Evolutionary conservation across 2,329 filamentous ascomycete genomes (phyloP).

Genomic region (Emergomyces orientalis): DNA sequence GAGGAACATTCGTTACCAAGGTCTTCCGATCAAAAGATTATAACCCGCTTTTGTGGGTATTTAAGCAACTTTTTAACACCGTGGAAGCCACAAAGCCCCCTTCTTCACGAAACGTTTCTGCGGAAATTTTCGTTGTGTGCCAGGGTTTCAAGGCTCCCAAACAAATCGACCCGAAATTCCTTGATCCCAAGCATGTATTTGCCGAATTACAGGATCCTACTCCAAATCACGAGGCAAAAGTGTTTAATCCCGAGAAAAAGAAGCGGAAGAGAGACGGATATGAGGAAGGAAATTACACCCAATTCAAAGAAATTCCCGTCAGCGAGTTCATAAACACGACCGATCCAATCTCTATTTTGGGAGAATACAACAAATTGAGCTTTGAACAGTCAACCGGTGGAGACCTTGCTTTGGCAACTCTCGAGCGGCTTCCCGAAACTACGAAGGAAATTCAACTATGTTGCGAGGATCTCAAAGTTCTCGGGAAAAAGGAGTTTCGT

Average conservation of each 20-base stretch:
- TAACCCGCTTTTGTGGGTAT: conserved; percentile 90
- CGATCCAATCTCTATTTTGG: conserved; percentile 88
- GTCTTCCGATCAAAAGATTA: conserved; percentile 97
- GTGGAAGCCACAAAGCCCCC: conserved; percentile 97
- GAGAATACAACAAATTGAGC: conserved; percentile 70
- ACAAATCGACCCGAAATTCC: conserved; percentile 79
- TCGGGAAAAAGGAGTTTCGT: conserved; percentile 92
- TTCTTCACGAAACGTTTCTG: conserved; percentile 88
- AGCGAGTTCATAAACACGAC: conserved; percentile 90
- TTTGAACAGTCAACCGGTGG: conserved; percentile 72
- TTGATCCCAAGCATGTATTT: conserved; percentile 84
- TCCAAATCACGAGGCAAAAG: conserved; percentile 94
- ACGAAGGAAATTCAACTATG: conserved; percentile 70
- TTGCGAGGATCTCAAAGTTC: conserved; percentile 75
- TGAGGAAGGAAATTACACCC: conserved; percentile 87
- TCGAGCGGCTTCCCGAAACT: conserved; percentile 79
- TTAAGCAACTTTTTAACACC: conserved; percentile 90
- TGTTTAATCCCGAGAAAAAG: conserved; percentile 95
- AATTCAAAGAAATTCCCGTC: conserved; percentile 80
- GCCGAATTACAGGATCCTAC: conserved; percentile 77
- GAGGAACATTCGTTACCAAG: conserved; percentile 93
- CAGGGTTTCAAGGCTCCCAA: conserved; percentile 93
- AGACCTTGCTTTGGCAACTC: conserved; percentile 75
- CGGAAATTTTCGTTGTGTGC: conserved; percentile 98
- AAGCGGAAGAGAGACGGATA: conserved; percentile 97